Evolutionary conservation across 352 stramenopile species (phyloP).

Genomic region (Pythium phragmiticola): DNA sequence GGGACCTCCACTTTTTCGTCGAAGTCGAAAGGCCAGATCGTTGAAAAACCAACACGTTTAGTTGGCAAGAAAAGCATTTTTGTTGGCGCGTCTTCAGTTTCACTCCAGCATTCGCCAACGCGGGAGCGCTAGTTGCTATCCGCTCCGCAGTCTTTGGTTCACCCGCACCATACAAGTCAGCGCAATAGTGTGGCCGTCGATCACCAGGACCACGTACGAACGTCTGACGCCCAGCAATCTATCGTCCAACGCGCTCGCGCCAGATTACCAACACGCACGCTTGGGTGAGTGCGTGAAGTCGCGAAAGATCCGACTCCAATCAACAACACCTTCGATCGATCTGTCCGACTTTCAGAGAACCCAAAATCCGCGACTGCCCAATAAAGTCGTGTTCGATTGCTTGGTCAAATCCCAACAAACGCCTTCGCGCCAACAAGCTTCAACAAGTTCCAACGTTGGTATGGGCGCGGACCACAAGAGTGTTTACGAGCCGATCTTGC

Average conservation of each 20-base stretch:
- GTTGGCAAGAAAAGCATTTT: not conserved
- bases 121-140: not conserved
- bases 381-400: not conserved
- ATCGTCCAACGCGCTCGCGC: not conserved
- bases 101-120: constrained; percentile 9
- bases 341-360: not conserved
- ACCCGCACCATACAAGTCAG: not conserved
- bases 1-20: constrained; percentile 3
- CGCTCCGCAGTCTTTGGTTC: not conserved
- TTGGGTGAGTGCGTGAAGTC: not conserved
- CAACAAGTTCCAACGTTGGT: not conserved
- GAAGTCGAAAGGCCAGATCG: constrained; percentile 10
- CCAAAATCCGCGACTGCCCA: not conserved
- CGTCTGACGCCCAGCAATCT: too few species aligned
- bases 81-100: not conserved
- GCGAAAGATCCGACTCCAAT: constrained; percentile 13
- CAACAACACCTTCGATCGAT: not conserved
- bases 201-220: constrained; percentile 5
- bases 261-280: constrained; percentile 8
- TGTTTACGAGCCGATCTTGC: constrained; percentile 25
- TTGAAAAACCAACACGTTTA: too few species aligned
- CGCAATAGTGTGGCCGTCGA: not conserved
- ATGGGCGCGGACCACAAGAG: constrained; percentile 21
- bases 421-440: not conserved
- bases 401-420: too few species aligned